Percentiles rank a stretch among this genome's conserved stretches.
phyloP scores from a whole-genome alignment of 164 flowering plant genomes.

The Santalum album region DNA sequence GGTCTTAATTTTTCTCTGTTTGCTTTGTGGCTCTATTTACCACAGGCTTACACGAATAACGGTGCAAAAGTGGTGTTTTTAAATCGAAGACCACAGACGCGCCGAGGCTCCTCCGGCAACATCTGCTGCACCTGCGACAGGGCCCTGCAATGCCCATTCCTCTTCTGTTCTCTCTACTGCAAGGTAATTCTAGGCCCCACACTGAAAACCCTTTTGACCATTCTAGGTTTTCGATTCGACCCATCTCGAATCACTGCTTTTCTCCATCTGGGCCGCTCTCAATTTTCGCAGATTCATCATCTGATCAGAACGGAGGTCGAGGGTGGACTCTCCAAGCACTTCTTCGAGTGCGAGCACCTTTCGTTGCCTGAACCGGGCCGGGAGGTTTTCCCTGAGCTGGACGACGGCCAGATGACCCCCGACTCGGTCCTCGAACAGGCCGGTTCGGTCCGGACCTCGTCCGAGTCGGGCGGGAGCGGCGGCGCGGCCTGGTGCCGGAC shows the following conservation, averaged over 20 bases:
- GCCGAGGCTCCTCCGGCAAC: constrained; percentile 53
- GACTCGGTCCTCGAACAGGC: constrained; percentile 61
- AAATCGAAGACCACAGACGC: constrained; percentile 61
- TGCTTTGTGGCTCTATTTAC: too few relatives aligned
- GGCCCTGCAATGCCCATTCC: constrained; percentile 57
- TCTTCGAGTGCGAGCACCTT: constrained; percentile 42
- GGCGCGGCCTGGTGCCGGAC: constrained; percentile 20
- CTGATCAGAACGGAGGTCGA: constrained; percentile 26
- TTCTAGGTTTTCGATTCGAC: background rate
- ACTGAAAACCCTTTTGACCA: background rate
- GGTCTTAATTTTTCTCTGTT: background rate
- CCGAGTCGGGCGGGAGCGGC: constrained; percentile 37
- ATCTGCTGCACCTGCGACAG: constrained; percentile 66
- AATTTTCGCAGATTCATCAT: constrained; percentile 37
- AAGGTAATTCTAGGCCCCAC: constrained; percentile 36
- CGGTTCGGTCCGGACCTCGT: constrained; percentile 27
- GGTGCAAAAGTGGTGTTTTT: constrained; percentile 73
- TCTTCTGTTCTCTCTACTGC: constrained; percentile 85
- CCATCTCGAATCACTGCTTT: constrained; percentile 1
- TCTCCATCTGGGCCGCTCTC: constrained; percentile 11
- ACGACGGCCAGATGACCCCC: constrained; percentile 57
- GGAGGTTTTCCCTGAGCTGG: constrained; percentile 17
- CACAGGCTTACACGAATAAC: constrained; percentile 65
- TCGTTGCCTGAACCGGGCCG: constrained; percentile 35
- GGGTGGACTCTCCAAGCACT: constrained; percentile 20